Evolutionary conservation across 1,139 yeast genomes (phyloP), one percentile per base, ranked within the genome.

Genomic region (Taphrina confusa): DNA sequence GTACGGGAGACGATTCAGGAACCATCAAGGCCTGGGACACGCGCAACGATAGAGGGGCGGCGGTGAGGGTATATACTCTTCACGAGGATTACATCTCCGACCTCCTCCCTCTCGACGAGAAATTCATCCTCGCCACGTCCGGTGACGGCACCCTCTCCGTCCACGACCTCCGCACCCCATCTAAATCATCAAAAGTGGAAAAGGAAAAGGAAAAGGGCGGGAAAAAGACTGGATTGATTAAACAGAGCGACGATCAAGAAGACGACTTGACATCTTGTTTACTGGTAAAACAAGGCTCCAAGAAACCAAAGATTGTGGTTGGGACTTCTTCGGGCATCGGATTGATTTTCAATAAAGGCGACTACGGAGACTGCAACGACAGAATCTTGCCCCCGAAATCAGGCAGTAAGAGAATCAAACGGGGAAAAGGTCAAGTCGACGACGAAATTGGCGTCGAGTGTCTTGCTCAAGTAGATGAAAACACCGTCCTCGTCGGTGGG

Each of bases 1-100:
- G 51, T 33, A 61, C 64, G 14, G 64, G 64, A 9, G 64, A 62
- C 37, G 64, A 62, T 18, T 28, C 31, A 20, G 64, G 64, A 4
- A 14, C 11, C 8, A 44, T 62, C 8, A 31, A 31, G 4, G 42
- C 58, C 9, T 61, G 63, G 63, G 63, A 61, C 23, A 20, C 23
- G 30, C 22, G 36, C 27, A 36, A 28, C 33, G 4, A 25, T 11
- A n/a, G n/a, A n/a, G n/a, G n/a, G n/a, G 57, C 22, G 8, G 46
- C 57, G 12, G 25, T 37, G 2, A 33, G 56, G 23, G 46, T 51
- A 4, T 37, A 30, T 16, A 34, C 22, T 8, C 34, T 50, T 25
- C 62, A 61, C 22, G 52, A 55, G 16, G 64, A 62, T 25, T 62
- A 58, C 44, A 56, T 62, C 31, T 60, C 64, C 6, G 57, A 61